Percentiles rank a stretch among this genome's conserved stretches.
Conservation (phyloP, 345 rosid species). For the Murraya paniculata region DNA sequence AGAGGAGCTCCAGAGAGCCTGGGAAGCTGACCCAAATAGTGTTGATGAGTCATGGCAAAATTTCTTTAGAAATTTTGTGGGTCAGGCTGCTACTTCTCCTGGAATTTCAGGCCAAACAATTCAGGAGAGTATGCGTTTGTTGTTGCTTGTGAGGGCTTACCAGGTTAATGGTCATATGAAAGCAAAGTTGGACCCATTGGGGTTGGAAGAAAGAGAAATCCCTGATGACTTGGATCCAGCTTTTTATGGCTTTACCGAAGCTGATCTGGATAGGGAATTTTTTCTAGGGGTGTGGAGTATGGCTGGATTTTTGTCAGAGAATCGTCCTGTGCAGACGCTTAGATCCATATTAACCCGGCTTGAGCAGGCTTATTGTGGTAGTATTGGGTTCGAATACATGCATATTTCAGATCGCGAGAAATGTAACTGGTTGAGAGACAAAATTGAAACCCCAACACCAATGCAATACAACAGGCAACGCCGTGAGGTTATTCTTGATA, state of each 20-base stretch:
- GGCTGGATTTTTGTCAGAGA: conserved; percentile 79
- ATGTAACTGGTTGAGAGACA: conserved; percentile 86
- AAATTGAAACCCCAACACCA: conserved; percentile 79
- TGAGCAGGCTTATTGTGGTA: conserved; percentile 87
- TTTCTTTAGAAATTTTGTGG: conserved; percentile 76
- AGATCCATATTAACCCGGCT: conserved; percentile 69
- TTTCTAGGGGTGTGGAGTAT: conserved; percentile 81
- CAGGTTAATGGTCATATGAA: conserved; percentile 91
- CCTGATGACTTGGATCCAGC: conserved; percentile 69
- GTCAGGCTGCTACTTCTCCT: conserved; percentile 66
- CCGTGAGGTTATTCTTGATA: conserved; percentile 69
- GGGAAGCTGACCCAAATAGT: conserved; percentile 75
- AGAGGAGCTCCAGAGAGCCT: conserved; percentile 75
- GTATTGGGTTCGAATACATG: conserved; percentile 80
- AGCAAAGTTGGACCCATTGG: conserved; percentile 74
- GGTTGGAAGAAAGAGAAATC: conserved; percentile 59
- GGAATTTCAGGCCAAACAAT: conserved; percentile 88
- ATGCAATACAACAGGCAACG: conserved; percentile 66
- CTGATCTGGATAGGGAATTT: conserved; percentile 78
- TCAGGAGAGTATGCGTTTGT: conserved; percentile 82
- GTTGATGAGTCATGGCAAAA: conserved; percentile 90
- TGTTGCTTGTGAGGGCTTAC: conserved; percentile 75
- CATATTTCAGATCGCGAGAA: conserved; percentile 78
- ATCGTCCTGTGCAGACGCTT: conserved; percentile 80
- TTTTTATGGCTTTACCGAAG: conserved; percentile 64